phyloP scores from a whole-genome alignment of 164 flowering plant species.

The Stephania yunnanensis region DNA sequence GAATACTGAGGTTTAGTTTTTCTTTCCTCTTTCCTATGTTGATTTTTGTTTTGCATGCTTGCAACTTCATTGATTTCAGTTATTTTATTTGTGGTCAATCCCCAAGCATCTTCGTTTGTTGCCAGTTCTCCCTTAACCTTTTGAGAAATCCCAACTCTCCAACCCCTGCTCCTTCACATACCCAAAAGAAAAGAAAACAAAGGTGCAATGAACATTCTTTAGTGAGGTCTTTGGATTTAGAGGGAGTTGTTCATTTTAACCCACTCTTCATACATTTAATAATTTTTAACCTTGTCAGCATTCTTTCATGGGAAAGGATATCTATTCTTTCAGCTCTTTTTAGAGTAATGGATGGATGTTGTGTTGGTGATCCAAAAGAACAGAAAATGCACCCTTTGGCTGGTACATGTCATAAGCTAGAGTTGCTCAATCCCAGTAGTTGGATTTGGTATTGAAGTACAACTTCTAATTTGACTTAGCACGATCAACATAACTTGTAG shows the following conservation, averaged over 20 bases:
- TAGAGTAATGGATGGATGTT: background rate
- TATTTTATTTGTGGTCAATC: background rate
- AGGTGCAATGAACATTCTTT: background rate
- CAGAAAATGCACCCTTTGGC: background rate
- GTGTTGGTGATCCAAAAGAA: too few relatives aligned
- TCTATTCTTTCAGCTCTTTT: background rate
- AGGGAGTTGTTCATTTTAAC: background rate
- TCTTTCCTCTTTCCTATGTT: background rate
- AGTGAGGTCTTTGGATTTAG: background rate
- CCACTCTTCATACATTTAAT: background rate
- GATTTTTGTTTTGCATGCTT: background rate
- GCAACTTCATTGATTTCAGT: background rate
- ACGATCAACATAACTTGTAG: too few relatives aligned
- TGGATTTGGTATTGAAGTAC: too few relatives aligned
- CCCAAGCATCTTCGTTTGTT: background rate
- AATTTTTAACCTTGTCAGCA: background rate
- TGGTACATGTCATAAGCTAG: background rate
- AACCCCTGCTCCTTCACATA: background rate
- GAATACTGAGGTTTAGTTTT: slow-evolving; percentile 66
- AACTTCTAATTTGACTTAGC: too few relatives aligned
- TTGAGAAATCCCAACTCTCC: background rate
- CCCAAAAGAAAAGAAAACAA: background rate
- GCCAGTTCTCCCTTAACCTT: background rate
- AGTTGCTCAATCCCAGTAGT: background rate
- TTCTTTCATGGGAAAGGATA: background rate